phyloP scores from a whole-genome alignment of 176 grass and related monocot species.

The Oryza punctata region DNA sequence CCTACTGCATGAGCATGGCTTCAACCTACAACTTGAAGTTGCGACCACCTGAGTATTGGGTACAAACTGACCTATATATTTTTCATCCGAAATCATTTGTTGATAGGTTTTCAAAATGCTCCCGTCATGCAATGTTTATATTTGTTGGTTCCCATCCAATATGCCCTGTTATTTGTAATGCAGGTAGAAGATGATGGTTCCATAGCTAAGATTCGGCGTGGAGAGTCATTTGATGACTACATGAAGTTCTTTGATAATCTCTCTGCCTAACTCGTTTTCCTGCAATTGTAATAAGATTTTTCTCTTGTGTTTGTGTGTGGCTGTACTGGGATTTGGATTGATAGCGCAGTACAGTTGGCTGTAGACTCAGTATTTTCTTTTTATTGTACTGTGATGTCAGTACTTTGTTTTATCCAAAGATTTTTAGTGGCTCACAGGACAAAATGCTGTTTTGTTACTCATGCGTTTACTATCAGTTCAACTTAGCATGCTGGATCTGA shows the following conservation, averaged over 20 bases:
- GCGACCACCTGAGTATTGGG: conserved; percentile 93
- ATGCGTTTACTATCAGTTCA: neutral
- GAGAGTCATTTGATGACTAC: conserved; percentile 79
- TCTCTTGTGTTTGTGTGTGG: neutral
- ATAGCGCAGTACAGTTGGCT: neutral
- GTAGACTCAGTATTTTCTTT: neutral
- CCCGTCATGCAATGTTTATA: neutral
- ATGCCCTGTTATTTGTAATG: neutral
- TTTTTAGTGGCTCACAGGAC: neutral
- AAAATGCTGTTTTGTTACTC: neutral
- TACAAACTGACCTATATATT: conserved; percentile 29
- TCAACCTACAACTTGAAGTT: conserved; percentile 96
- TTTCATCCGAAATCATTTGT: neutral
- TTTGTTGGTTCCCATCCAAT: no score
- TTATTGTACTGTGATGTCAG: neutral
- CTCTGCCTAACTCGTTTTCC: conserved; percentile 24
- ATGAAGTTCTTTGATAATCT: conserved; percentile 90
- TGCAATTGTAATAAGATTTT: neutral
- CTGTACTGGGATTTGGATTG: neutral
- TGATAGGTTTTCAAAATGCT: neutral
- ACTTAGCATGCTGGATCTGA: no score
- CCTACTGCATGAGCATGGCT: conserved; percentile 99
- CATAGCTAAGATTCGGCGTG: conserved; percentile 80
- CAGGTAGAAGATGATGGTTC: conserved; percentile 70
- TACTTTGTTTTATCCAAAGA: neutral